Evolutionary conservation across 1,284 basidiomycete genomes (phyloP).

Genomic region (Bjerkandera adusta): DNA sequence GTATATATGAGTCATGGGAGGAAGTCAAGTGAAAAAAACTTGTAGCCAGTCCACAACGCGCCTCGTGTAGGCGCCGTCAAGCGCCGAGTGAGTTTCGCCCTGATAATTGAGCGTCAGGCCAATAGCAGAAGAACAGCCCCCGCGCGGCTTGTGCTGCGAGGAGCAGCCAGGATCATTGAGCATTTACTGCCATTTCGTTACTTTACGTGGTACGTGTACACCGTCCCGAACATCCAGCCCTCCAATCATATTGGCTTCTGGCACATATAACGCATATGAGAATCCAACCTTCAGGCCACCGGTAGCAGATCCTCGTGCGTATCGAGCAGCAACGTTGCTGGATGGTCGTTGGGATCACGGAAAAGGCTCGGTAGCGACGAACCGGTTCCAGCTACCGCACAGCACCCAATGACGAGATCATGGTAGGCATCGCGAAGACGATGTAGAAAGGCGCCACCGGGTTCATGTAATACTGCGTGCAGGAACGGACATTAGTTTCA

Average conservation of each 20-base stretch:
- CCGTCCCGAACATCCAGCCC: not conserved
- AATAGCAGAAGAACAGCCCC: slow-evolving; percentile 8
- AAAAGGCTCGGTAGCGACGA: too few species aligned
- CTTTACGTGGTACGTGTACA: not conserved
- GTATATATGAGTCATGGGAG: slow-evolving; percentile 21
- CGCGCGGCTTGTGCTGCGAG: not conserved
- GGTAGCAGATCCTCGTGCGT: too few species aligned
- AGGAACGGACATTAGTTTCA: too few species aligned
- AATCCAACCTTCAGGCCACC: too few species aligned
- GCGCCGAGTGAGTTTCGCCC: not conserved
- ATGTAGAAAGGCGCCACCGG: too few species aligned
- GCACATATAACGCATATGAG: not conserved
- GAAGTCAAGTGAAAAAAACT: slow-evolving; percentile 12
- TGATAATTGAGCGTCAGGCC: slow-evolving; percentile 1
- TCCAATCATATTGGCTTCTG: not conserved
- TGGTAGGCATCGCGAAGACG: too few species aligned
- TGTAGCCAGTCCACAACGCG: not conserved
- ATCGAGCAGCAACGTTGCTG: too few species aligned
- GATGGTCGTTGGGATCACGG: too few species aligned
- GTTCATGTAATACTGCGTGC: too few species aligned
- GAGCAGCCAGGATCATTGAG: not conserved
- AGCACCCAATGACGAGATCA: too few species aligned
- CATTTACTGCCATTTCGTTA: slow-evolving; percentile 7
- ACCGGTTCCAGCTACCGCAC: too few species aligned
- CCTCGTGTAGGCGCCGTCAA: not conserved